Percentiles rank a stretch among this genome's conserved stretches.
These are phyloP conservation scores for Mortierella polycephala DNA, from an alignment of 371 early-diverging fungal species.

Conservation along the genomic window DNA sequence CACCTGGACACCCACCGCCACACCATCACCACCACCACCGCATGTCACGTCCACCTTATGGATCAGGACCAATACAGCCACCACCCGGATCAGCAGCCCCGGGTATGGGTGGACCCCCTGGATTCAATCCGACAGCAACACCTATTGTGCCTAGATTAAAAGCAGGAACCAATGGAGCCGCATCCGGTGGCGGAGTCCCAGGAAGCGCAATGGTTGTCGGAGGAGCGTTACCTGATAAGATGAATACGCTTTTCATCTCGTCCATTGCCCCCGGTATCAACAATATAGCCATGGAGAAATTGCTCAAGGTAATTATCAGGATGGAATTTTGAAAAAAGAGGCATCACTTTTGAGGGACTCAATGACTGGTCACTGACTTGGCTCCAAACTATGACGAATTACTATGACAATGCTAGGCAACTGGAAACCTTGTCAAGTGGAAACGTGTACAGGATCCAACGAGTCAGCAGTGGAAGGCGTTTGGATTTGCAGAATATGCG, in stretches of 20 bases:
- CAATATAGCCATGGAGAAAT: constrained; percentile 76
- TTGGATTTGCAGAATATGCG: constrained; percentile 86
- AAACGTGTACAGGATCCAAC: constrained; percentile 77
- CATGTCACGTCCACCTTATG: constrained; percentile 21
- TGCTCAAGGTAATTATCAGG: constrained; percentile 65
- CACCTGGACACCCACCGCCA: constrained; percentile 4
- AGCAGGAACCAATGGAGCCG: background rate
- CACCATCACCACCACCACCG: constrained; percentile 17
- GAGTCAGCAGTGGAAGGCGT: constrained; percentile 74
- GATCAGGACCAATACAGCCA: constrained; percentile 20
- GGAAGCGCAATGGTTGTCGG: constrained; percentile 27
- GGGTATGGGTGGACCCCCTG: constrained; percentile 10
- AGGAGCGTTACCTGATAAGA: constrained; percentile 63
- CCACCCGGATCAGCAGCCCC: constrained; percentile 22
- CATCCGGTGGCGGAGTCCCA: constrained; percentile 8
- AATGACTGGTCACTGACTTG: too few relatives aligned
- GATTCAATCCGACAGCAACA: constrained; percentile 7
- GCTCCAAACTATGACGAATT: too few relatives aligned
- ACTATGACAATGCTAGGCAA: constrained; percentile 56
- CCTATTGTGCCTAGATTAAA: constrained; percentile 3
- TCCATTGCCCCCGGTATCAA: constrained; percentile 78
- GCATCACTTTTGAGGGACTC: background rate
- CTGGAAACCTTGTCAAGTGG: constrained; percentile 76
- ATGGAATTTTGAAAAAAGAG: background rate
- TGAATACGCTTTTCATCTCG: constrained; percentile 80